Evolutionary conservation across 2,329 filamentous ascomycete genomes (phyloP).

Genomic region (Phyllosticta paracitricarpa): DNA sequence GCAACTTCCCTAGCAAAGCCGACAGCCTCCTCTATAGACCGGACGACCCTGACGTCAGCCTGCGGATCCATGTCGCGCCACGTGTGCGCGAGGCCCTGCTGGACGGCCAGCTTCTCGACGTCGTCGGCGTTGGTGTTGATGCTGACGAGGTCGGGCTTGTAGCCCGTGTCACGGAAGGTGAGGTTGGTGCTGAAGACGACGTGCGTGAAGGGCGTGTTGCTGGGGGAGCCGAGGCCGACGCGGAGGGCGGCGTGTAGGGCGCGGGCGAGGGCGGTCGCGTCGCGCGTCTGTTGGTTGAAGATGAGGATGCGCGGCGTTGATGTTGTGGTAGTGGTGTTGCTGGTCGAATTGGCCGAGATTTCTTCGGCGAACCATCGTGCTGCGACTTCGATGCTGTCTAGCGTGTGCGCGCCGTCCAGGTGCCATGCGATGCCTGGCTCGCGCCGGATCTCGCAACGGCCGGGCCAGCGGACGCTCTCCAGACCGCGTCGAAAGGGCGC

Average conservation of each 20-base stretch:
- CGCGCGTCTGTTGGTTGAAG: slow-evolving; percentile 88
- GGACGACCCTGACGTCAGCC: slow-evolving; percentile 45
- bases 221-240: slow-evolving; percentile 21
- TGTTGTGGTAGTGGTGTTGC: slow-evolving; percentile 12
- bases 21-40: slow-evolving; percentile 63
- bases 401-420: slow-evolving; percentile 80
- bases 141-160: slow-evolving; percentile 52
- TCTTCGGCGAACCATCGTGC: slow-evolving; percentile 62
- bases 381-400: slow-evolving; percentile 69
- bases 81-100: slow-evolving; percentile 52
- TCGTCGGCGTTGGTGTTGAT: slow-evolving; percentile 50
- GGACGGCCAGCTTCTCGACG: slow-evolving; percentile 52
- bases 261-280: slow-evolving; percentile 56
- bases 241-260: slow-evolving; percentile 51
- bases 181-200: slow-evolving; percentile 77
- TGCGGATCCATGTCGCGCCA: slow-evolving; percentile 41
- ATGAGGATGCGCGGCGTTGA: slow-evolving; percentile 51
- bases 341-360: slow-evolving; percentile 25
- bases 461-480: slow-evolving; percentile 56
- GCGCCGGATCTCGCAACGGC: slow-evolving; percentile 63
- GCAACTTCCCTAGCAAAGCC: slow-evolving; percentile 39
- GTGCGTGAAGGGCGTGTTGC: slow-evolving; percentile 50
- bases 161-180: slow-evolving; percentile 52
- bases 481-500: slow-evolving; percentile 55
- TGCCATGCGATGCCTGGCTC: slow-evolving; percentile 57